Conservation (phyloP, 2,329 filamentous ascomycete genomes). For the Epichloe uncinata region DNA sequence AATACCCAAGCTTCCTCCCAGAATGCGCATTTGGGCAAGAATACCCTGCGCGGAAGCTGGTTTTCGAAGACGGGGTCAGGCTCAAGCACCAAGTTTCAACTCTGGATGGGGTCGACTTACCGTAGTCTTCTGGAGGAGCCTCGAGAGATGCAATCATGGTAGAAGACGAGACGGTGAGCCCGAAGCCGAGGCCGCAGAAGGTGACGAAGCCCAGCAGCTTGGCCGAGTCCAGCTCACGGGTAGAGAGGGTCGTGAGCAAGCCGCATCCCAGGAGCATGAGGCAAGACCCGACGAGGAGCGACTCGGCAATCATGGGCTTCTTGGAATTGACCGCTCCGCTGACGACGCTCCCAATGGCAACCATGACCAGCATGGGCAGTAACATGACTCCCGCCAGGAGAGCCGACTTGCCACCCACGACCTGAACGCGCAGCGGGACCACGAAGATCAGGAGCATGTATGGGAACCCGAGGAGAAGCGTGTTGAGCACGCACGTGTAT, state of each 20-base stretch:
- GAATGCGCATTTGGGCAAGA: slow-evolving; percentile 35
- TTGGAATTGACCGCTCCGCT: slow-evolving; percentile 29
- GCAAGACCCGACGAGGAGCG: slow-evolving; percentile 26
- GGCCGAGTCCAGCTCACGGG: slow-evolving; percentile 20
- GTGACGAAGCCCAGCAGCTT: slow-evolving; percentile 36
- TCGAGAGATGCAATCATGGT: slow-evolving; percentile 33
- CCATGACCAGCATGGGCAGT: slow-evolving; percentile 37
- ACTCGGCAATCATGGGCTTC: slow-evolving; percentile 29
- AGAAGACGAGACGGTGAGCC: slow-evolving; percentile 31
- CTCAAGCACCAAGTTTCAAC: too few relatives aligned
- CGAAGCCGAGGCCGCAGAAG: slow-evolving; percentile 39
- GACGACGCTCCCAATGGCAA: slow-evolving; percentile 30
- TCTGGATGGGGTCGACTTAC: slow-evolving; percentile 17
- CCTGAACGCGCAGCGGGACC: slow-evolving; percentile 35
- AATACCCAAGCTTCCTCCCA: slow-evolving; percentile 42
- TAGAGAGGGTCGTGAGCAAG: slow-evolving; percentile 26
- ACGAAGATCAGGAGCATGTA: slow-evolving; percentile 35
- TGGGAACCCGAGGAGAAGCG: slow-evolving; percentile 34
- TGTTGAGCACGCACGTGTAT: slow-evolving; percentile 31
- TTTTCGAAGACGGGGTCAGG: background rate
- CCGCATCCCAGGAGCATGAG: slow-evolving; percentile 34
- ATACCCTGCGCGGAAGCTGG: slow-evolving; percentile 39
- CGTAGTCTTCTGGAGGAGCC: slow-evolving; percentile 30
- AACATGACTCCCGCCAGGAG: slow-evolving; percentile 37
- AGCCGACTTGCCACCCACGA: slow-evolving; percentile 33